Evolutionary conservation across 2,329 filamentous ascomycete genomes (phyloP).

Genomic region (Fusarium xylarioides): DNA sequence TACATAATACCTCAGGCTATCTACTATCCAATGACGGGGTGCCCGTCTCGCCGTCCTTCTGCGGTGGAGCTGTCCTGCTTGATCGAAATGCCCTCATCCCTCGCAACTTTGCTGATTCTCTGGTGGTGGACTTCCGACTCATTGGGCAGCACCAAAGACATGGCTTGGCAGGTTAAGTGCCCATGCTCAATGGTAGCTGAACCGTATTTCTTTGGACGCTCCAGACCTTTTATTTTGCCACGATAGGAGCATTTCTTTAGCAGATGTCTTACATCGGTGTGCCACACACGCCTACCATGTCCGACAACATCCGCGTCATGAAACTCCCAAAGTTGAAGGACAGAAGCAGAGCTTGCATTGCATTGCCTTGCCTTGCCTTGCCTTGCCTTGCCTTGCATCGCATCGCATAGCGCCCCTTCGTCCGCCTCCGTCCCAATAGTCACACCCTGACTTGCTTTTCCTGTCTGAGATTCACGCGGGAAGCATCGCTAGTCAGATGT

Average conservation of each 20-base stretch:
- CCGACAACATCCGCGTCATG: conserved; percentile 38
- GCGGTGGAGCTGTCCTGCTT: not conserved
- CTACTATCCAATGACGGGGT: conserved; percentile 7
- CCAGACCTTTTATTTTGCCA: conserved; percentile 27
- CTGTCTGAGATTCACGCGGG: conserved; percentile 37
- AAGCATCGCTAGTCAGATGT: conserved; percentile 29
- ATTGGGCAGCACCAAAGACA: not conserved
- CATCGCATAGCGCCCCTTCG: not conserved
- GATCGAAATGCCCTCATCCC: not conserved
- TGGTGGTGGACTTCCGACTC: not conserved
- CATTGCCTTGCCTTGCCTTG: not conserved
- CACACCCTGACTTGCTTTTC: conserved; percentile 10
- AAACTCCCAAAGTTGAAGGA: conserved; percentile 18
- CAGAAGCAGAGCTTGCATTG: conserved; percentile 2
- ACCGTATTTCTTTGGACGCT: conserved; percentile 17
- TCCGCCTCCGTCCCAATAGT: not conserved
- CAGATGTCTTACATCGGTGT: conserved; percentile 34
- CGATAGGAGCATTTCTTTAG: conserved; percentile 22
- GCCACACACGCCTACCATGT: conserved; percentile 34
- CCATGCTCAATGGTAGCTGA: conserved; percentile 3
- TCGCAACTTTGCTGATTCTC: not conserved
- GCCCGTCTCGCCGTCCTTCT: not conserved
- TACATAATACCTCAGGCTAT: not conserved
- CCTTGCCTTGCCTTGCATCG: not conserved
- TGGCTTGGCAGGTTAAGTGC: conserved; percentile 1